A percentile compares a stretch with the other conserved stretches of the same genome.
These are phyloP conservation scores for Paramecium pentaurelia DNA, from an alignment of 73 alveolate genomes.

Conservation along the genomic window DNA sequence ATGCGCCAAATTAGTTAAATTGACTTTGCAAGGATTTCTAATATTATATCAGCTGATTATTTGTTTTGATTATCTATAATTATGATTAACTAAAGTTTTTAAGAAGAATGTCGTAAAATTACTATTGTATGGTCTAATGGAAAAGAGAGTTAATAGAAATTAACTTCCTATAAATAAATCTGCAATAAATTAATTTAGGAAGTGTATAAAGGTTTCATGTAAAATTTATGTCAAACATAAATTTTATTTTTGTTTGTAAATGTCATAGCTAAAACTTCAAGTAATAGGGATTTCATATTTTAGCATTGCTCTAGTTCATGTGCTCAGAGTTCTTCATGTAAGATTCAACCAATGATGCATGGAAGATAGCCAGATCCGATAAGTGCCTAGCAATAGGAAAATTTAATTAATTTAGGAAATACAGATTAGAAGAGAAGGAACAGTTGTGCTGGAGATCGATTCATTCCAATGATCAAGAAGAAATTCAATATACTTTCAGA, in stretches of 20 bases:
- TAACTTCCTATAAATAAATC: not conserved
- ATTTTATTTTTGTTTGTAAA: slow-evolving; percentile 16
- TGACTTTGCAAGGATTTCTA: not conserved
- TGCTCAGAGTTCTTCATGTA: not conserved
- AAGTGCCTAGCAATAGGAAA: not conserved
- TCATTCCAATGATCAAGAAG: slow-evolving; percentile 14
- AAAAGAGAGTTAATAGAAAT: not conserved
- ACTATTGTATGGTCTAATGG: not conserved
- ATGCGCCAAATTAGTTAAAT: not conserved
- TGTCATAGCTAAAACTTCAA: slow-evolving; percentile 1
- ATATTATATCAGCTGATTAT: not conserved
- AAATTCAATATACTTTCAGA: not conserved
- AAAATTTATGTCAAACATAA: not conserved
- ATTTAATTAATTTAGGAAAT: not conserved
- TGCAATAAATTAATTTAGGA: not conserved
- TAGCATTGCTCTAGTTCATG: not conserved
- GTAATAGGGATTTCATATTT: not conserved
- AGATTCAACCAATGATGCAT: not conserved
- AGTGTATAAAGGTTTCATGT: not conserved
- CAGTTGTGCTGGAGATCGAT: slow-evolving; percentile 2
- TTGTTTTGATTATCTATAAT: not conserved
- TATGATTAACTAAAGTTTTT: not conserved
- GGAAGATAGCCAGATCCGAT: not conserved
- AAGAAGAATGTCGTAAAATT: not conserved
- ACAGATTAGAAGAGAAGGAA: not conserved